Percentiles rank a stretch among this genome's conserved stretches.
These are phyloP conservation scores for Phytophthora palmivora DNA, from an alignment of 352 stramenopile genomes.

Conservation along the genomic window DNA sequence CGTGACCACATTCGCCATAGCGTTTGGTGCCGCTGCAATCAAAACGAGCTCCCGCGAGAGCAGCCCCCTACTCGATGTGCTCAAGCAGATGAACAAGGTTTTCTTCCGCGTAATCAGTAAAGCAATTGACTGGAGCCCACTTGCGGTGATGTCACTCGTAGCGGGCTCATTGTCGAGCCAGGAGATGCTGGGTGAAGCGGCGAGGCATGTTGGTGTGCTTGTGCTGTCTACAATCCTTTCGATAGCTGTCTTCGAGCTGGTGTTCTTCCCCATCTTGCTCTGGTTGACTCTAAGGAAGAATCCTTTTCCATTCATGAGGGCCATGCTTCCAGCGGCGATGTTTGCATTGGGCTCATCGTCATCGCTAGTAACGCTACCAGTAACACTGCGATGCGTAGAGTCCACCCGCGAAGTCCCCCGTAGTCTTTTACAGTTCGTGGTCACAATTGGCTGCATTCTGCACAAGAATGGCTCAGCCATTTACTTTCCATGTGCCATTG, in stretches of 20 bases:
- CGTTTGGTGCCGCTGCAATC: constrained; percentile 64
- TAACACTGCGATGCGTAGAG: constrained; percentile 74
- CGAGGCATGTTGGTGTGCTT: constrained; percentile 64
- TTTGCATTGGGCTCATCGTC: constrained; percentile 77
- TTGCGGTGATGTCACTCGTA: constrained; percentile 76
- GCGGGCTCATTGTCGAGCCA: constrained; percentile 66
- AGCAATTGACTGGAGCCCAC: constrained; percentile 68
- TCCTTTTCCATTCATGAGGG: constrained; percentile 63
- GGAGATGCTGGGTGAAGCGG: constrained; percentile 43
- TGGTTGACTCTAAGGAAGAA: constrained; percentile 56
- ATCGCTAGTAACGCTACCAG: constrained; percentile 69
- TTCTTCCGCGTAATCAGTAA: constrained; percentile 75
- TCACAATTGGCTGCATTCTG: constrained; percentile 73
- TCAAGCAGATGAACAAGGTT: constrained; percentile 78
- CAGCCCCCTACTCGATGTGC: constrained; percentile 60
- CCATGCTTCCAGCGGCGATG: constrained; percentile 65
- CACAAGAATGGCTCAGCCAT: constrained; percentile 86
- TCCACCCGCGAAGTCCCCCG: constrained; percentile 64
- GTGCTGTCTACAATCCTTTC: constrained; percentile 61
- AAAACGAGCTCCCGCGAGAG: constrained; percentile 55
- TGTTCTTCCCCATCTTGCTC: constrained; percentile 64
- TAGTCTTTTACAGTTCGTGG: constrained; percentile 65
- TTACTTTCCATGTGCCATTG: constrained; percentile 70
- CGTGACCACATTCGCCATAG: constrained; percentile 71
- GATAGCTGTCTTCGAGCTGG: constrained; percentile 54